A percentile compares a stretch with the other conserved stretches of the same genome.
Conservation (phyloP, 352 stramenopile species). For the Globisporangium yorkense region DNA sequence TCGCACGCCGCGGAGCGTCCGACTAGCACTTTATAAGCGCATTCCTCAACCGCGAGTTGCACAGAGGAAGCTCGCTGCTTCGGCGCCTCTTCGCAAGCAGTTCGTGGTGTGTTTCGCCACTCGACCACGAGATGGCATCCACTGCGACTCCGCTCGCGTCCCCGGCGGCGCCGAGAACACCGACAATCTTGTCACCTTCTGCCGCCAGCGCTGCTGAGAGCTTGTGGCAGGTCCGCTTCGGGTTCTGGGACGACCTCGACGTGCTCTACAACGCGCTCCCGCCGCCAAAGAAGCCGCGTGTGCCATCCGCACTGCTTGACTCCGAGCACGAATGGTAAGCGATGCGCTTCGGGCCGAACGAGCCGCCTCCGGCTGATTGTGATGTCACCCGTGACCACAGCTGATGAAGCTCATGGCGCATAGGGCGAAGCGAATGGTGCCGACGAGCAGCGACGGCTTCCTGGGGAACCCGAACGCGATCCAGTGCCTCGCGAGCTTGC, state of each 20-base stretch:
- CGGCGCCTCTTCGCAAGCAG: no score
- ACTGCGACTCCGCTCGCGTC: not conserved
- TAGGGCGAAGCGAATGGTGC: conserved; percentile 35
- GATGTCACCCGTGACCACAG: not conserved
- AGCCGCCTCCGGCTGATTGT: not conserved
- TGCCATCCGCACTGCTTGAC: conserved; percentile 24
- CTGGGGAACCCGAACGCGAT: conserved; percentile 39
- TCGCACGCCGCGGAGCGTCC: no score
- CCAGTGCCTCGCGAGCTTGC: conserved; percentile 19
- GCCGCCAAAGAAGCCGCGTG: conserved; percentile 37
- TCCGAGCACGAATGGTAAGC: conserved; percentile 33
- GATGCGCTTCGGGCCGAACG: not conserved
- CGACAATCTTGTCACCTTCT: not conserved
- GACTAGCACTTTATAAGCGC: no score
- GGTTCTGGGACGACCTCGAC: conserved; percentile 56
- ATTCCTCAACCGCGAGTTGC: no score
- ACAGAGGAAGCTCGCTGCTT: no score
- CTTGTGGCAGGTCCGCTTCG: conserved; percentile 45
- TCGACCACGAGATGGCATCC: no score
- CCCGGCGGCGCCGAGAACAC: not conserved
- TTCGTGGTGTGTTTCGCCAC: no score
- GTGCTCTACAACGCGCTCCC: conserved; percentile 37
- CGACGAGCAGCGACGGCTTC: conserved; percentile 28
- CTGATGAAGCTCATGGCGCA: not conserved
- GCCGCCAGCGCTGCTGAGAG: not conserved